These are phyloP conservation scores for Hymenoscyphus infarciens DNA, from an alignment of 2,329 filamentous ascomycete species.

Conservation along the genomic window DNA sequence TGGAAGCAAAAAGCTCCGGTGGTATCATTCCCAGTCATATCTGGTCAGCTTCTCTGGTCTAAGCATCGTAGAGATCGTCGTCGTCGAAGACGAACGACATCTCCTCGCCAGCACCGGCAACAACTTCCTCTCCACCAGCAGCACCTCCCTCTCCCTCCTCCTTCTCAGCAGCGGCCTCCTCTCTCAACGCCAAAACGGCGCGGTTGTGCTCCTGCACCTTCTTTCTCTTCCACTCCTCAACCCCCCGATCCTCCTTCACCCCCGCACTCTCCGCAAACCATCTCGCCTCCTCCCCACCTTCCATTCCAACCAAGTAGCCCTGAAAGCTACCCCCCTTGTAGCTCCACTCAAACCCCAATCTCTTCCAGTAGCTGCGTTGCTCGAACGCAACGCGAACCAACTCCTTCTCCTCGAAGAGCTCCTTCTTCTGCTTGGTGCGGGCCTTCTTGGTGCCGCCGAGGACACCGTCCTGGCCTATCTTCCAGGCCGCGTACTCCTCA, in stretches of 20 bases:
- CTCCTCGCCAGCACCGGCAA: neutral
- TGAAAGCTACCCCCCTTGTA: neutral
- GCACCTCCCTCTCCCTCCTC: neutral
- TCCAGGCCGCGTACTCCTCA: neutral
- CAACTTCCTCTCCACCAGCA: neutral
- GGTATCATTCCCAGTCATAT: no score
- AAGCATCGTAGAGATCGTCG: neutral
- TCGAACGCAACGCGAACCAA: neutral
- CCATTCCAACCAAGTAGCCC: neutral
- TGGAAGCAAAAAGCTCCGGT: neutral
- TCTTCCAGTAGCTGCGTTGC: neutral
- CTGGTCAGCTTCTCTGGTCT: neutral
- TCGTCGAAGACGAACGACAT: no score
- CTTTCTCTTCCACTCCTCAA: neutral
- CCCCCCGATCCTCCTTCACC: neutral
- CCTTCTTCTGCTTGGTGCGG: neutral
- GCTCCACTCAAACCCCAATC: neutral
- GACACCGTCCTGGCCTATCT: neutral
- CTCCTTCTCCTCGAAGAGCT: neutral
- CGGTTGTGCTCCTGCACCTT: neutral
- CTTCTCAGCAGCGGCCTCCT: neutral
- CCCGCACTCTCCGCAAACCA: neutral
- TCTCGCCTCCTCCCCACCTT: neutral
- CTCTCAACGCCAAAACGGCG: neutral
- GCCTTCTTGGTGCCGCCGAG: no score